Base-by-base conservation (phyloP, 495 filamentous ascomycete genomes). In the Xanthoparmelia taractica region DNA sequence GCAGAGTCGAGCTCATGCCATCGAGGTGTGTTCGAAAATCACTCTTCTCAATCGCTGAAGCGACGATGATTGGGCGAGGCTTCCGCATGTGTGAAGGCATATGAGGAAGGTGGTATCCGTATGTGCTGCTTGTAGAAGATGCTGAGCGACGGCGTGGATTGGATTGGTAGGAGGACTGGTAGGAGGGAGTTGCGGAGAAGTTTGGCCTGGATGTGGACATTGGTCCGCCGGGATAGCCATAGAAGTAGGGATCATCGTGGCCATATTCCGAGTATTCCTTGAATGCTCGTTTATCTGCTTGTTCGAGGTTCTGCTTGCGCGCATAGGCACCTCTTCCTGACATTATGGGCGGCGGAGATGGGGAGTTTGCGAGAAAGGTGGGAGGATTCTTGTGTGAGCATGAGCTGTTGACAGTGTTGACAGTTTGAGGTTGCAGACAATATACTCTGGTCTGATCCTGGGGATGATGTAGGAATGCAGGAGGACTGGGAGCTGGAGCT, bases 1-100 rank as follows among this genome's bases (percentile, higher is more conserved):
- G 66, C 48, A 71, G 62, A 41, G 45, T 71, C 29, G 69, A 66
- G 60, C 69, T 71, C 69, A 71, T 71, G 57, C 69, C 69, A 71
- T 71, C 69, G 12, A 71, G 63, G 58, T 71, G 69, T 7, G 69
- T 71, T 40, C 69, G 54, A 38, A 71, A 71, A 31, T 71, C 69
- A 52, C 67, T 69, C 50, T 71, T 71, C 56, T 71, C 69, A 29
- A 71, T 71, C 20, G 69, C 69, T 27, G 69, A 71, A 33, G 69
- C 69, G 25, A 71, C 65, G 45, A 71, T 66, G 40, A 71, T 71
- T 18, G 69, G 69, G 17, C 69, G 64, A 52, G 69, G 69, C 59
- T 71, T 71, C 48, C 68, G 69, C 57, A 70, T 65, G 27, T 70
- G 67, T 12, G 66, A 62, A 27, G 68, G 57, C 25, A 61, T 57